A percentile compares a stretch with the other conserved stretches of the same genome.
phyloP scores from a whole-genome alignment of 495 filamentous ascomycete genomes.

The Penicillium coffeae region DNA sequence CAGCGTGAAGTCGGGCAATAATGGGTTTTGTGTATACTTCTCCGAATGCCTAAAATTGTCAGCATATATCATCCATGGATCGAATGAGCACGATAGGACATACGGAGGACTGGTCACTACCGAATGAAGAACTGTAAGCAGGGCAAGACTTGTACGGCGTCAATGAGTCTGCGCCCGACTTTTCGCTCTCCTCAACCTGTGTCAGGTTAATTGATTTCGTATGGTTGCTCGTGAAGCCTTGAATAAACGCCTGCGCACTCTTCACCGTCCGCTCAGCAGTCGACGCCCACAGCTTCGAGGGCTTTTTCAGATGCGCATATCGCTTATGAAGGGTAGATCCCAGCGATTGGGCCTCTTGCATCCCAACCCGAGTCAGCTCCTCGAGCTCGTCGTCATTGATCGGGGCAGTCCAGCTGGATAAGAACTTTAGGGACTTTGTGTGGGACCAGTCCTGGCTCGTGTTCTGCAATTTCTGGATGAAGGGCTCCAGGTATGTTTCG shows the following conservation, averaged over 20 bases:
- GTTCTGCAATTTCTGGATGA: conserved; percentile 18
- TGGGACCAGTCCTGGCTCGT: conserved; percentile 12
- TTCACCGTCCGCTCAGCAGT: conserved; percentile 16
- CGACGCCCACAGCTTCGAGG: conserved; percentile 16
- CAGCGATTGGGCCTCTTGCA: conserved; percentile 14
- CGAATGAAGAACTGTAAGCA: conserved; percentile 19
- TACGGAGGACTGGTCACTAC: conserved; percentile 18
- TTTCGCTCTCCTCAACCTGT: conserved; percentile 13
- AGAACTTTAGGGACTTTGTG: conserved; percentile 9
- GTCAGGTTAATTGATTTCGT: conserved; percentile 10
- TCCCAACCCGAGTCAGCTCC: conserved; percentile 17
- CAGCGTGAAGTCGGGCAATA: conserved; percentile 9
- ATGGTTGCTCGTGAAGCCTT: conserved; percentile 16
- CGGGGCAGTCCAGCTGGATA: conserved; percentile 19
- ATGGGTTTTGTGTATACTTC: conserved; percentile 16
- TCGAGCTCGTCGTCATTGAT: conserved; percentile 17
- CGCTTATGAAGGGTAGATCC: conserved; percentile 8
- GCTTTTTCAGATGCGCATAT: conserved; percentile 9
- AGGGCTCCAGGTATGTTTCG: conserved; percentile 19
- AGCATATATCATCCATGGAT: background rate
- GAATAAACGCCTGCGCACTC: conserved; percentile 16
- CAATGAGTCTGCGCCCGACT: conserved; percentile 18
- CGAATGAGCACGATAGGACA: background rate
- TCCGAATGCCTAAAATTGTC: conserved; percentile 6
- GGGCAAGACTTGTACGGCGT: conserved; percentile 23